These are phyloP conservation scores for Geotrichum restrictum DNA, from an alignment of 1,139 yeast genomes.

Conservation along the genomic window DNA sequence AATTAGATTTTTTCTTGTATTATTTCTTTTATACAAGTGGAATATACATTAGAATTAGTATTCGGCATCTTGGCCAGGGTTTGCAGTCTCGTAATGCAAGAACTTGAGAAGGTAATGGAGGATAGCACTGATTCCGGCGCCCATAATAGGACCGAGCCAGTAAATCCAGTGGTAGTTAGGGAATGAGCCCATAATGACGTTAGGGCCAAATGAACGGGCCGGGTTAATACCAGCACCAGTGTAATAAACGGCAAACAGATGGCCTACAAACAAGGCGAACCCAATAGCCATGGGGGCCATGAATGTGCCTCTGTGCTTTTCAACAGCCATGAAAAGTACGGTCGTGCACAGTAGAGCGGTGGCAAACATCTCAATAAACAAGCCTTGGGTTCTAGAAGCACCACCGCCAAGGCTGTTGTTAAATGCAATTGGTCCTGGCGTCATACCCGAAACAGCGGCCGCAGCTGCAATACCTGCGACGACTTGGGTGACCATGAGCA, in stretches of 20 bases:
- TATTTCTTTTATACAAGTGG: too few species aligned
- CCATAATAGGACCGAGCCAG: slow-evolving; percentile 83
- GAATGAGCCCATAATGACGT: slow-evolving; percentile 66
- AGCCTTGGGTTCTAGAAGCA: slow-evolving; percentile 67
- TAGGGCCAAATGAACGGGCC: slow-evolving; percentile 85
- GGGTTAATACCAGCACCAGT: slow-evolving; percentile 94
- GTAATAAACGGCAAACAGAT: slow-evolving; percentile 74
- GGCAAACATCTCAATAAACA: slow-evolving; percentile 80
- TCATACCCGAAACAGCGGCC: slow-evolving; percentile 82
- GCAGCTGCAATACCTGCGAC: slow-evolving; percentile 92
- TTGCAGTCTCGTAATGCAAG: slow-evolving; percentile 65
- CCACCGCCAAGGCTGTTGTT: slow-evolving; percentile 73
- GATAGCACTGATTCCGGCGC: slow-evolving; percentile 61
- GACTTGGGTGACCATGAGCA: slow-evolving; percentile 65
- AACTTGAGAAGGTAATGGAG: slow-evolving; percentile 65
- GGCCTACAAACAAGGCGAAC: slow-evolving; percentile 74
- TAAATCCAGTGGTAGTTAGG: slow-evolving; percentile 88
- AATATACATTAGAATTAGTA: not conserved
- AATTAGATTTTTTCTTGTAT: too few species aligned
- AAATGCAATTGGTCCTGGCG: slow-evolving; percentile 75
- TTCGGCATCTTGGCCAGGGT: slow-evolving; percentile 60
- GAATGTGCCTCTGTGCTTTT: slow-evolving; percentile 69
- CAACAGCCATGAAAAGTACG: slow-evolving; percentile 80
- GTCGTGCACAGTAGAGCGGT: slow-evolving; percentile 64
- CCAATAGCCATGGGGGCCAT: slow-evolving; percentile 86